Percentiles rank a stretch among this genome's conserved stretches.
These are phyloP conservation scores for Candida ascalaphidarum DNA, from an alignment of 805 yeast species.

Conservation along the genomic window DNA sequence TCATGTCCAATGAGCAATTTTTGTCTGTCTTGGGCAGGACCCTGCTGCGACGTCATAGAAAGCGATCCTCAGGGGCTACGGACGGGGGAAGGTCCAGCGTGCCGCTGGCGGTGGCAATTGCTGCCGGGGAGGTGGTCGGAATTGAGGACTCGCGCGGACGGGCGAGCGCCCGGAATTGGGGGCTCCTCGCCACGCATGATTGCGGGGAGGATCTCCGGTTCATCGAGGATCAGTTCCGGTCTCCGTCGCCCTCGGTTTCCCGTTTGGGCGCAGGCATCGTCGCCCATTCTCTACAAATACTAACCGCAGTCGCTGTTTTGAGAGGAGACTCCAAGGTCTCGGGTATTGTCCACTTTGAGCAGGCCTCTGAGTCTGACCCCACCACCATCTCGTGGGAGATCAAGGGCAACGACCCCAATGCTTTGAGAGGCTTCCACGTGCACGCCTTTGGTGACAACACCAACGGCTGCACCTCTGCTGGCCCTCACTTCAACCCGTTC, in stretches of 20 bases:
- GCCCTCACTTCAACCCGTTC: slow-evolving; percentile 94
- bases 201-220: background rate
- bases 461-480: slow-evolving; percentile 98
- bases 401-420: slow-evolving; percentile 80
- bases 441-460: slow-evolving; percentile 99
- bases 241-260: no score
- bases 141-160: no score
- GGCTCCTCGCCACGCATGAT: no score
- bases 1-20: no score
- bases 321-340: slow-evolving; percentile 90
- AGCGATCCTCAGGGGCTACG: no score
- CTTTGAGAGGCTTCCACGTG: slow-evolving; percentile 94
- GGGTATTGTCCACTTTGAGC: slow-evolving; percentile 86
- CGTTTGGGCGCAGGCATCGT: background rate
- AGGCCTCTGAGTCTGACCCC: slow-evolving; percentile 68
- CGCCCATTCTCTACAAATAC: background rate
- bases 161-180: no score
- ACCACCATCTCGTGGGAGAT: slow-evolving; percentile 86
- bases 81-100: no score
- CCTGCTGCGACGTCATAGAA: no score
- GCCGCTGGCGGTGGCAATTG: no score
- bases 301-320: slow-evolving; percentile 72
- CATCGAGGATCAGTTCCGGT: no score
- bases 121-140: no score
- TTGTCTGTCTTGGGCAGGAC: no score